Percentiles rank a stretch among this genome's conserved stretches.
Evolutionary conservation across 495 filamentous ascomycete genomes (phyloP).

Genomic region (Clavariopsis aquatica): DNA sequence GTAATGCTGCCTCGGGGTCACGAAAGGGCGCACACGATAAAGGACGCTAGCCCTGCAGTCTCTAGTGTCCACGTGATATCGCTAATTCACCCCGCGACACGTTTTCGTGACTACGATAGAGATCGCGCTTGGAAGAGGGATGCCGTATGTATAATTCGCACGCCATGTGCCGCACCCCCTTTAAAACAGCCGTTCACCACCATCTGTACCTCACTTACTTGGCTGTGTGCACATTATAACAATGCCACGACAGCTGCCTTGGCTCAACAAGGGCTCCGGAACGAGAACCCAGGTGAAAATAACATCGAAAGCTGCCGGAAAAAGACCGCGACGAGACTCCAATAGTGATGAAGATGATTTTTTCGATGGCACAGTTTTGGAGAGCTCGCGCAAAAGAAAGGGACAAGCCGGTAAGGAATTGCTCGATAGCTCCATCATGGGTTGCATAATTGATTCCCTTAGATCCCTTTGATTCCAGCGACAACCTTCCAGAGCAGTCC

Average conservation of each 20-base stretch:
- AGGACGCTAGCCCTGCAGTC: background rate
- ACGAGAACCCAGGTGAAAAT: constrained; percentile 9
- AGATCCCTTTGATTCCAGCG: constrained; percentile 3
- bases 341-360: constrained; percentile 21
- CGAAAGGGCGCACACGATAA: background rate
- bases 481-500: constrained; percentile 18
- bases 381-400: constrained; percentile 19
- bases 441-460: background rate
- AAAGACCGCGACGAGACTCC: background rate
- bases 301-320: constrained; percentile 8
- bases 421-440: background rate
- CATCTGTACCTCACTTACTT: background rate
- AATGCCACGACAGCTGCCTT: constrained; percentile 37
- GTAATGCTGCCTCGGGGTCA: constrained; percentile 19
- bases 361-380: constrained; percentile 18
- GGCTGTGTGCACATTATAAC: background rate
- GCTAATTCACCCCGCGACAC: constrained; percentile 4
- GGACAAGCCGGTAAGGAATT: constrained; percentile 13
- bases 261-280: constrained; percentile 24
- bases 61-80: constrained; percentile 10
- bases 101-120: background rate
- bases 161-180: constrained; percentile 6
- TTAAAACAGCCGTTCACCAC: background rate
- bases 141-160: constrained; percentile 4
- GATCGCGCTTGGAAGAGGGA: background rate